Evolutionary conservation across 106 monocot genomes (phyloP), one percentile per base, ranked within the genome.

Genomic region (Dioscorea dumetorum): DNA sequence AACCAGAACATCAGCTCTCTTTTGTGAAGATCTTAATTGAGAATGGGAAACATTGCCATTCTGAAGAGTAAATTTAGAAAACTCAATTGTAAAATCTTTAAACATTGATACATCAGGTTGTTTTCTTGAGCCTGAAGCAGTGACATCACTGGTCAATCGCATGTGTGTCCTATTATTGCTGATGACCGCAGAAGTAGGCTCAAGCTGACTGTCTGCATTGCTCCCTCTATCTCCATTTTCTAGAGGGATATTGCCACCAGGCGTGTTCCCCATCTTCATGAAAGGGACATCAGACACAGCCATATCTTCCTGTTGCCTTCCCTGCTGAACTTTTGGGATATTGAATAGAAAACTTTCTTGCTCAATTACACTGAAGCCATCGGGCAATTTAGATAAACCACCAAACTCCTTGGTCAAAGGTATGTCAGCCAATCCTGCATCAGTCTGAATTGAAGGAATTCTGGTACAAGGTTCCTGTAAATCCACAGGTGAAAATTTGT

Each of bases 61-160:
- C 67, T 41, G 49, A 41, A 62, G 50, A 59, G 28, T 59, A 18
- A 74, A 50, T 22, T 62, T 22, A 62, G 13, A 23, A 34, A 74
- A 68, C 60, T 76, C 48, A n/a, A 18, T 22, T 53, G 33, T 64
- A 9, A 69, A 59, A 50, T 53, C 14, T 48, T 51, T 28, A 17
- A 65, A 50, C 60, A 50, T 58, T 24, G 72, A 60, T 32, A 70
- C 41, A 41, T 41, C 41, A 41, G 35, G 58, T 52, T 72, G 63
- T 53, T 17, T 66, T 24, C 52, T 67, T 68, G 24, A 63, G 49
- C 15, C 17, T 53, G 12, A 75, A 63, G 32, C 22, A 72, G 48
- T 49, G 48, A 66, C 34, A 66, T 71, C 56, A 57, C 61, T 19
- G 2, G 34, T 15, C 62, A 20, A 21, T 32, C 24, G 63, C 52